These are phyloP conservation scores for Gillenia trifoliata DNA, from an alignment of 306 rosid species.

Conservation along the genomic window DNA sequence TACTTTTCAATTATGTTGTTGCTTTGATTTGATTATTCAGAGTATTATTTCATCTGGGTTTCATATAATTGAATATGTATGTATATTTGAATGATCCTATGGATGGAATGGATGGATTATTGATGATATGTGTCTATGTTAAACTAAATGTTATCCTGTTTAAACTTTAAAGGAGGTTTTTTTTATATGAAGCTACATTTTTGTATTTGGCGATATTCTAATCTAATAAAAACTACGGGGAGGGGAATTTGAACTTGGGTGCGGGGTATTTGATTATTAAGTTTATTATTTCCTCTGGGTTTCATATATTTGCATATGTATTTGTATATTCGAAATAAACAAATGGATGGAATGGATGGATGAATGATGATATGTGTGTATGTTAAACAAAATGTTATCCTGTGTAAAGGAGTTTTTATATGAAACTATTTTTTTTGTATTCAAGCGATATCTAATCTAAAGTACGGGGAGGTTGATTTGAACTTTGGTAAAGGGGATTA, in stretches of 20 bases:
- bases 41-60: conserved; percentile 8
- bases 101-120: neutral
- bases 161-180: neutral
- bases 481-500: neutral
- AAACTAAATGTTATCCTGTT: neutral
- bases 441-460: too few species aligned
- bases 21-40: conserved; percentile 7
- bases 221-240: neutral
- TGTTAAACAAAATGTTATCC: neutral
- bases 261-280: neutral
- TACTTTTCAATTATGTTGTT: neutral
- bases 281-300: conserved; percentile 8
- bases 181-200: neutral
- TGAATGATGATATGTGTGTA: neutral
- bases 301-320: neutral
- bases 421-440: neutral
- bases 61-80: neutral
- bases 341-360: neutral
- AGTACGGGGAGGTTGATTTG: too few species aligned
- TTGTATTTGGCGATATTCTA: neutral
- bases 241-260: neutral
- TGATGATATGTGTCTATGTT: neutral
- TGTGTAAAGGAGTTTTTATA: neutral
- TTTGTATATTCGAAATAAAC: neutral
- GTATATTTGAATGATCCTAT: neutral